A percentile compares a stretch with the other conserved stretches of the same genome.
Conservation (phyloP, 768 basidiomycete genomes). For the Xerocomellus intermedius region DNA sequence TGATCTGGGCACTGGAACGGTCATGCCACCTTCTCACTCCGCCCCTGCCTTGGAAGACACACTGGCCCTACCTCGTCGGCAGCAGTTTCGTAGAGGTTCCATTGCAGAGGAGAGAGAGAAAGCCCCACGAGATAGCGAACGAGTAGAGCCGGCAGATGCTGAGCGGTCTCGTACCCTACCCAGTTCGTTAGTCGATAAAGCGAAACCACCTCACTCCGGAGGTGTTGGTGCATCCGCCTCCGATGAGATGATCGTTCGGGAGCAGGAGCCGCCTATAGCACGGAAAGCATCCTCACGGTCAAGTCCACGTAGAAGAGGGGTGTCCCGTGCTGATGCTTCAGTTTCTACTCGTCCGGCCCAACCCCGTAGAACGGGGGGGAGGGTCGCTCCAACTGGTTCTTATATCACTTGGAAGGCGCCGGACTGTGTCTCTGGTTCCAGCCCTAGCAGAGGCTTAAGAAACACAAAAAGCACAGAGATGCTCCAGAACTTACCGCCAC, state of each 20-base stretch:
- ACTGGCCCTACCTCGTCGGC: constrained; percentile 24
- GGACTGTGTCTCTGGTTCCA: constrained; percentile 32
- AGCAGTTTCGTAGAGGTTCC: constrained; percentile 26
- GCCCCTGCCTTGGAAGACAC: constrained; percentile 34
- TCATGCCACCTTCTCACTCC: constrained; percentile 28
- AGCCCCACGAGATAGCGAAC: constrained; percentile 23
- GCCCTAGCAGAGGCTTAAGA: constrained; percentile 31
- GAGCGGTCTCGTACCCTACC: constrained; percentile 19
- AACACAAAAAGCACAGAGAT: constrained; percentile 31
- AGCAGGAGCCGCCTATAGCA: constrained; percentile 15
- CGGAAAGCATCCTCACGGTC: constrained; percentile 18
- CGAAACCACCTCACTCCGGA: constrained; percentile 13
- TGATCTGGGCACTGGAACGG: constrained; percentile 18
- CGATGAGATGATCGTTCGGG: constrained; percentile 21
- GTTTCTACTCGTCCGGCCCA: constrained; percentile 22
- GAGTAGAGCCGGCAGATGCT: constrained; percentile 19
- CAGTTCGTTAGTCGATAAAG: constrained; percentile 17
- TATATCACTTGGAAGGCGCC: constrained; percentile 30
- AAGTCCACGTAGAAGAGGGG: constrained; percentile 20
- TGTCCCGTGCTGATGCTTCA: constrained; percentile 18
- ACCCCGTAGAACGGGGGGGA: constrained; percentile 24
- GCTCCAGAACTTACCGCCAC: constrained; percentile 20
- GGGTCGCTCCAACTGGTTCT: constrained; percentile 19
- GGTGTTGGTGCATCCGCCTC: constrained; percentile 17
- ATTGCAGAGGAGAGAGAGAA: constrained; percentile 28